Evolutionary conservation across 306 rosid genomes (phyloP), one percentile per base, ranked within the genome.

Genomic region (Urtica urens): DNA sequence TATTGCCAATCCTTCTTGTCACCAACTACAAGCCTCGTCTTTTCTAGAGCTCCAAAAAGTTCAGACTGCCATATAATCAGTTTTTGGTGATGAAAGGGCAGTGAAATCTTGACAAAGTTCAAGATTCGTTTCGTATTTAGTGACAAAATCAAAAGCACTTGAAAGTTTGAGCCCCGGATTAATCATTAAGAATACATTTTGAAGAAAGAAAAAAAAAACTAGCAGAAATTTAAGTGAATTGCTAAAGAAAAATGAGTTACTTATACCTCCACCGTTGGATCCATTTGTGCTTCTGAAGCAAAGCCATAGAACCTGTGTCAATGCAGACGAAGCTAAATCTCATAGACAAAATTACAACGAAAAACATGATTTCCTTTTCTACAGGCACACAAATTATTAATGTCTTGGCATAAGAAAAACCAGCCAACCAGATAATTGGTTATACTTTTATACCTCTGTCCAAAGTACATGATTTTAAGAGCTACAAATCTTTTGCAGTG

Each of bases 211-310:
- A 28, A 28, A 28, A 28, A 28, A 28, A 28, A 6, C 18, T 13
- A 21, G 2, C 11, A n/a, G n/a, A n/a, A n/a, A n/a, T n/a, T n/a
- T n/a, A n/a, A n/a, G n/a, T n/a, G n/a, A n/a, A n/a, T n/a, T n/a
- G n/a, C n/a, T n/a, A n/a, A n/a, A 13, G 15, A 39, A 13, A 2
- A 4, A 40, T 26, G 10, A 25, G 53, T 20, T 65, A 61, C 58
- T 40, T 64, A 50, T 41, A 88, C 96, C 95, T 88, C 95, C 46
- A 88, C 65, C 34, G 90, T 78, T 19, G 96, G 96, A 49, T 81
- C 86, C 88, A 76, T 74, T 53, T 83, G 96, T 53, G 81, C 96
- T 72, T 83, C 94, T 23, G 94, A 70, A 64, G 94, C 83, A 80
- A 87, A 87, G 63, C 94, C 96, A 58, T 87, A 71, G 73, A 80